phyloP scores from a whole-genome alignment of 2,329 filamentous ascomycete species.

The Trichoderma cornu-damae region DNA sequence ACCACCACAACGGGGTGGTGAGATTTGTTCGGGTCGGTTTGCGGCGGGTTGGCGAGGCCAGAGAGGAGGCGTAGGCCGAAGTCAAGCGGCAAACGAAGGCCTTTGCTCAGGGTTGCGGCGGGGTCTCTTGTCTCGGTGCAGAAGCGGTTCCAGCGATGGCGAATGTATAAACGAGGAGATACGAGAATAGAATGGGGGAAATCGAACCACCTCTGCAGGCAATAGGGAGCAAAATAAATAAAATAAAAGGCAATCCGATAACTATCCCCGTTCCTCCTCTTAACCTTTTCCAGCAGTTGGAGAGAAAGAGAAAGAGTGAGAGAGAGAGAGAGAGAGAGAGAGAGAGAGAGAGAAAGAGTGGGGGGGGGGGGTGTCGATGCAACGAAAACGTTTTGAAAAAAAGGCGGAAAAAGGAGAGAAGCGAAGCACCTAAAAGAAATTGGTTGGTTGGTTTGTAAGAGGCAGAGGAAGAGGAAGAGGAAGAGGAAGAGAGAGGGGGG shows the following conservation, averaged over 20 bases:
- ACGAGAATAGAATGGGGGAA: not conserved
- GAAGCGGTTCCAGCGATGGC: not conserved
- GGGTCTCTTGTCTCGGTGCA: conserved; percentile 11
- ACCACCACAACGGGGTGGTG: not conserved
- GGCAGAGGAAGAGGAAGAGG: not conserved
- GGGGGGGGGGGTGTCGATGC: too few species aligned
- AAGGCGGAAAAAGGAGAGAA: not conserved
- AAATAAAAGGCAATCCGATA: not conserved
- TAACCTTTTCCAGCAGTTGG: too few species aligned
- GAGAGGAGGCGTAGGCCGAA: conserved; percentile 23
- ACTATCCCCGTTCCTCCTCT: not conserved
- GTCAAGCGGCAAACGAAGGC: conserved; percentile 16
- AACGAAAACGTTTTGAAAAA: too few species aligned
- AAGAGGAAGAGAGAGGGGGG: not conserved
- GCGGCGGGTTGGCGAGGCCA: conserved; percentile 33
- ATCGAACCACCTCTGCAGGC: not conserved
- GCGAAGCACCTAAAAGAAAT: not conserved
- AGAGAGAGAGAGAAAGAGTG: too few species aligned
- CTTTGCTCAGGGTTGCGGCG: not conserved
- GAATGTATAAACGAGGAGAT: conserved; percentile 7
- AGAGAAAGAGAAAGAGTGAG: too few species aligned
- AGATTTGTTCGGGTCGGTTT: conserved; percentile 31
- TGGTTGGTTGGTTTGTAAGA: not conserved
- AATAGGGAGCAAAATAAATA: not conserved
- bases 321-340: too few species aligned